A percentile compares a stretch with the other conserved stretches of the same genome.
These are phyloP conservation scores for Dysphania ambrosioides DNA, from an alignment of 148 eudicot genomes.

Conservation along the genomic window DNA sequence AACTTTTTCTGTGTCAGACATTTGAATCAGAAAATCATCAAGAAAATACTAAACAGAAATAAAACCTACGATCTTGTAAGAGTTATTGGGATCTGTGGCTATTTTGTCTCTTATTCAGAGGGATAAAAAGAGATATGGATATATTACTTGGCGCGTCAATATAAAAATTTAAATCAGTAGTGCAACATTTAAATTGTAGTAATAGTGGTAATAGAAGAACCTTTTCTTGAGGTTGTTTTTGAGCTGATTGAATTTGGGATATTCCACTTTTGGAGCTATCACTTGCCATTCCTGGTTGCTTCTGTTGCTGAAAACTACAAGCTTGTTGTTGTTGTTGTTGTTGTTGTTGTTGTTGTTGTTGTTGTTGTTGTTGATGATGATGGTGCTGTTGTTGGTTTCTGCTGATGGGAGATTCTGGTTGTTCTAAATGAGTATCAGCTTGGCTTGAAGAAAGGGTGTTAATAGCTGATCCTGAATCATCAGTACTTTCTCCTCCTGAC, in stretches of 20 bases:
- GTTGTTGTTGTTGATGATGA: too few species aligned
- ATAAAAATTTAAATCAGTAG: too few species aligned
- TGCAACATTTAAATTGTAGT: too few species aligned
- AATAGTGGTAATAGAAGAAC: too few species aligned
- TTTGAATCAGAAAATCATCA: constrained; percentile 40
- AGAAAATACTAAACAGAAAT: constrained; percentile 23
- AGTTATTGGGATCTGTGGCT: constrained; percentile 52
- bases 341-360: too few species aligned
- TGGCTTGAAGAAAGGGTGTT: constrained; percentile 60
- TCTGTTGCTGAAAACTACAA: constrained; percentile 23
- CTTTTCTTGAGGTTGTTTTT: constrained; percentile 58
- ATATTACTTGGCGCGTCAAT: too few species aligned
- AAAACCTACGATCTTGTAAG: constrained; percentile 31
- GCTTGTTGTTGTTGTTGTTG: constrained; percentile 23
- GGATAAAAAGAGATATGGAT: too few species aligned
- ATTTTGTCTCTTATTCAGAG: constrained; percentile 24
- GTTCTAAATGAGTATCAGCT: constrained; percentile 42
- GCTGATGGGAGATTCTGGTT: constrained; percentile 72
- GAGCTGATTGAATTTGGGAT: constrained; percentile 45
- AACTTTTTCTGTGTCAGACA: constrained; percentile 34
- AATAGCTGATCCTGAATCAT: constrained; percentile 80
- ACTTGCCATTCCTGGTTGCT: constrained; percentile 43
- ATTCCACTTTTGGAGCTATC: constrained; percentile 40
- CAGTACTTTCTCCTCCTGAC: constrained; percentile 58
- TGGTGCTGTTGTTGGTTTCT: constrained; percentile 31